Base-by-base conservation (phyloP, 148 eudicot species). In the Vaccinium myrtillus region DNA sequence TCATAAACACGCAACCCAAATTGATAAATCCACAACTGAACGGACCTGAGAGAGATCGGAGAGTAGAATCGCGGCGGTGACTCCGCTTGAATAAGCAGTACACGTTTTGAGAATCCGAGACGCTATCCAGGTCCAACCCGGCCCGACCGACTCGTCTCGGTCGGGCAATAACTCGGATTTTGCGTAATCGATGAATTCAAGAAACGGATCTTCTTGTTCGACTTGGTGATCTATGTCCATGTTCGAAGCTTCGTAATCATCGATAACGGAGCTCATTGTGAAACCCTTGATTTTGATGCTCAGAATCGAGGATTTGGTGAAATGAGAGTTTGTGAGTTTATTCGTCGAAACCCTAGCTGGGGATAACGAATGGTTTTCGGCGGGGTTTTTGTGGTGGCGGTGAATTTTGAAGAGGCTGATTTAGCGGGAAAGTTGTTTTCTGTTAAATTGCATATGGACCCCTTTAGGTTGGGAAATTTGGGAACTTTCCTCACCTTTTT, bases 71-170 rank as follows among this genome's bases (percentile, higher is more conserved):
- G 98, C 98, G n/a, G 93, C 54, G 71, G 98, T 95, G 56, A 95
- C 98, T 10, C 98, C 98, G 46, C 95, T 93, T 27, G 98, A 95
- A 83, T 94, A 95, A 65, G 98, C 89, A 36, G 87, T 82, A 56
- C 98, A 95, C 16, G 92, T 94, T 75, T 85, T 95, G 71, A 95
- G 96, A n/a, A 95, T 90, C 79, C 98, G 93, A 83, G 87, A 89
- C 21, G 90, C 94, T 8, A 91, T 89, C 98, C 98, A 95, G 78
- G 95, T 90, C 98, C 98, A 95, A 0, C 93, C 93, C 11, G 95
- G 96, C 11, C 89, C 89, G 6, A 82, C 80, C 36, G 79, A 86
- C 11, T 85, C 89, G 6, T 87, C 90, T 8, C 79, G 87, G 4
- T 83, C 65, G 19, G 92, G 87, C 73, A 87, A 92, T 84, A 95